Percentiles rank a stretch among this genome's conserved stretches.
Conservation (phyloP, 768 basidiomycete genomes). For the Kwoniella dejecticola region DNA sequence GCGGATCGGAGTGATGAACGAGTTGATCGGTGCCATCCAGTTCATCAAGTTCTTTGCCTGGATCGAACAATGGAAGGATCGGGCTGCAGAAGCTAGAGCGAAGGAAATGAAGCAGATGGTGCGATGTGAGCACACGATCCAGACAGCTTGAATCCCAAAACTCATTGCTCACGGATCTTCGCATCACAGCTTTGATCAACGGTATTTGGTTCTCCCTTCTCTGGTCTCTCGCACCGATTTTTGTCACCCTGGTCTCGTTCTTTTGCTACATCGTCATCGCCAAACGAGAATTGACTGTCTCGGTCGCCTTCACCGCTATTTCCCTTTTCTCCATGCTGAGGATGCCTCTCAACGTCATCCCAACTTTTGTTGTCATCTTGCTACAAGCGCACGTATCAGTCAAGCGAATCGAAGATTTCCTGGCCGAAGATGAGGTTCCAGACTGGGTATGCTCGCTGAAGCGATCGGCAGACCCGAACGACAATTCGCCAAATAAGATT, state of each 20-base stretch:
- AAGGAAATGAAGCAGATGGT: slow-evolving; percentile 70
- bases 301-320: slow-evolving; percentile 84
- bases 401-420: slow-evolving; percentile 68
- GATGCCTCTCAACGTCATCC: slow-evolving; percentile 74
- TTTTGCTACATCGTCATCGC: slow-evolving; percentile 70
- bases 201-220: slow-evolving; percentile 69
- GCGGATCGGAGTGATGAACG: slow-evolving; percentile 75
- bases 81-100: slow-evolving; percentile 63
- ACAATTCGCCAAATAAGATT: slow-evolving; percentile 55
- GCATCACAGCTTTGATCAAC: slow-evolving; percentile 58
- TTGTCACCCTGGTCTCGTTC: slow-evolving; percentile 80
- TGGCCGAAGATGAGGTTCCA: slow-evolving; percentile 73
- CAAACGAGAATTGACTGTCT: slow-evolving; percentile 72
- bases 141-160: no score
- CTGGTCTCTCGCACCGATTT: slow-evolving; percentile 75
- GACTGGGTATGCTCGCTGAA: slow-evolving; percentile 70
- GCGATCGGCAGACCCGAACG: slow-evolving; percentile 45
- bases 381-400: slow-evolving; percentile 69
- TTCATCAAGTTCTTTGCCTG: slow-evolving; percentile 68
- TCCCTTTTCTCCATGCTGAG: slow-evolving; percentile 80
- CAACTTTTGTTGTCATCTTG: slow-evolving; percentile 65
- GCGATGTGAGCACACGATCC: slow-evolving; percentile 58
- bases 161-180: no score
- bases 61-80: slow-evolving; percentile 71
- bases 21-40: slow-evolving; percentile 63